Evolutionary conservation across 2,329 filamentous ascomycete genomes (phyloP), one percentile per base, ranked within the genome.

Genomic region (Pseudogymnoascus verrucosus): DNA sequence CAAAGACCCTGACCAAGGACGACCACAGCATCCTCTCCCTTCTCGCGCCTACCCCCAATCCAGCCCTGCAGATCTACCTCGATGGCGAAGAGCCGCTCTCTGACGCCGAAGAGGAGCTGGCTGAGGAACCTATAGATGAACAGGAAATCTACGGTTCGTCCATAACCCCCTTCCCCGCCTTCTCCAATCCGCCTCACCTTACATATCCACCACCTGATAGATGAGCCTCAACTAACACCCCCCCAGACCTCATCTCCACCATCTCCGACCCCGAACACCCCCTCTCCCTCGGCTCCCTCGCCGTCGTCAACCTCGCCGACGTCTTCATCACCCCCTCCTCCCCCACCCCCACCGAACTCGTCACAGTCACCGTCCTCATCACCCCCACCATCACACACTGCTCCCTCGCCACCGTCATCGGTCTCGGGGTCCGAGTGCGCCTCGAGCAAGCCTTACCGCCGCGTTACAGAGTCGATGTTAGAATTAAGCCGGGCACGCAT

Each of bases 201-300:
- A 40, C 3, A 40, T 40, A 6, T 40, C 37, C 7, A 8, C 37
- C n/a, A 11, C 31, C 10, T 16, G 11, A 19, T 40, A 26, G 21
- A 10, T 61, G 66, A 68, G 7, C 61, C 40, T 68, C 65, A 44
- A 67, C 76, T 79, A 68, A 78, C 71, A 69, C 73, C 69, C 72
- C 67, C 67, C 68, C 67, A 95, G 93, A 99, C 78, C 83, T 99
- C 66, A 95, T 99, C 71, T 91, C 92, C 67, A 89, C 90, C 69
- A 97, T 99, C 72, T 93, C 91, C 23, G 95, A 99, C 75, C 95
- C 95, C 1, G 95, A 99, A 78, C 95, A 99, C 74, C 95, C 95
- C 39, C 86, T 97, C 62, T 96, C 93, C 2, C 84, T 99, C 60
- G 95, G 93, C 66, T 92, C 95, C 71, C 83, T 99, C 42, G 92